Conservation (phyloP, 31 red algal species). For the Odonthalia washingtoniensis region DNA sequence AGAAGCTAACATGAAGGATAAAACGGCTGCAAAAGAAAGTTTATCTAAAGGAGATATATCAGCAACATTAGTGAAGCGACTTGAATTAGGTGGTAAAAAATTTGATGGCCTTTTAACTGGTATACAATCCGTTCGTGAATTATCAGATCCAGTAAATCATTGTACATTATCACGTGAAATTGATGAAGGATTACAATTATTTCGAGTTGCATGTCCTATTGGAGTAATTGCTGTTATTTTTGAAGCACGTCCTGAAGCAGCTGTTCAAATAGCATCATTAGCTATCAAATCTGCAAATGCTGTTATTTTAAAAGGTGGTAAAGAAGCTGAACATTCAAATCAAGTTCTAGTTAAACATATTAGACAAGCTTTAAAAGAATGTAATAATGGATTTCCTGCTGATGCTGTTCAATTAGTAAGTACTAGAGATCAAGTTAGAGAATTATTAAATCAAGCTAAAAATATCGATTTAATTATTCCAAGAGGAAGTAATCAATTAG, state of each 20-base stretch:
- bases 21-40: constrained; percentile 43
- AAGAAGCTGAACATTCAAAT: constrained; percentile 90
- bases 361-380: constrained; percentile 35
- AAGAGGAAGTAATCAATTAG: constrained; percentile 86
- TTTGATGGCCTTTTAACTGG: constrained; percentile 81
- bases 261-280: constrained; percentile 86
- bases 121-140: constrained; percentile 51
- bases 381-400: constrained; percentile 55
- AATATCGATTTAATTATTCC: constrained; percentile 98
- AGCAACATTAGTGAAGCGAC: constrained; percentile 66
- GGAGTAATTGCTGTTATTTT: constrained; percentile 98
- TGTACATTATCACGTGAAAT: constrained; percentile 78
- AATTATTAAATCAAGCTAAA: constrained; percentile 74
- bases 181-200: constrained; percentile 84
- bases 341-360: constrained; percentile 70
- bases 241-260: constrained; percentile 94
- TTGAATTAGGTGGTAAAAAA: constrained; percentile 84
- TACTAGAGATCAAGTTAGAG: constrained; percentile 80
- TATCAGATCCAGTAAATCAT: constrained; percentile 86
- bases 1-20: constrained; percentile 66
- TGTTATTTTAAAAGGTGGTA: constrained; percentile 92
- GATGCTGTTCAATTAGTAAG: constrained; percentile 93
- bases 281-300: constrained; percentile 95
- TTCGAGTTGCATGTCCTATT: constrained; percentile 93
- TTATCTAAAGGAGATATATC: constrained; percentile 58